These are phyloP conservation scores for Trametes sp. DNA, from an alignment of 1,284 basidiomycete genomes.

Conservation along the genomic window DNA sequence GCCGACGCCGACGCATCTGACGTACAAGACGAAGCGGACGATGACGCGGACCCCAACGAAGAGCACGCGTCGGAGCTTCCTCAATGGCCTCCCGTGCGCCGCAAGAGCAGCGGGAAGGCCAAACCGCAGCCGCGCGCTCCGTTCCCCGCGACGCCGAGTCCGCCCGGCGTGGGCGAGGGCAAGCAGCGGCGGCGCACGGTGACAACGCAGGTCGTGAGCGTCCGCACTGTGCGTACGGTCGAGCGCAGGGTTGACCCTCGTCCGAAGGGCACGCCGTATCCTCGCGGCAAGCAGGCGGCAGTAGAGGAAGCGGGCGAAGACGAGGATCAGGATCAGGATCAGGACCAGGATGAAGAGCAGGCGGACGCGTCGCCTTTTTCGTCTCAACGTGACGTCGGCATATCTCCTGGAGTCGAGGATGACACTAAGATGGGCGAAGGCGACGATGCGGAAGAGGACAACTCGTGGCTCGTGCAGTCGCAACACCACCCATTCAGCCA, in stretches of 20 bases:
- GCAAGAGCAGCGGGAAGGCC: slow-evolving; percentile 8
- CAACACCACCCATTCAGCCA: slow-evolving; percentile 36
- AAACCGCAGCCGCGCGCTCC: background rate
- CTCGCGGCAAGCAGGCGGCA: background rate
- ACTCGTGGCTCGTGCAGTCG: slow-evolving; percentile 3
- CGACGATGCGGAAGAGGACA: background rate
- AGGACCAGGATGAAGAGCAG: background rate
- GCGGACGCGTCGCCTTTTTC: background rate
- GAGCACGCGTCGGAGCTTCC: slow-evolving; percentile 7
- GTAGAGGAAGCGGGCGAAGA: slow-evolving; percentile 1
- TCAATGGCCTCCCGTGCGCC: slow-evolving; percentile 25
- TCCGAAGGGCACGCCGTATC: slow-evolving; percentile 9
- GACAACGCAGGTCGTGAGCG: slow-evolving; percentile 22
- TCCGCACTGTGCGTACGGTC: slow-evolving; percentile 21
- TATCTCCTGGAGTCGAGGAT: background rate
- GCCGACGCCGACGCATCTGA: background rate
- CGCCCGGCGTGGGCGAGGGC: slow-evolving; percentile 25
- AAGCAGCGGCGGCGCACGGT: slow-evolving; percentile 23
- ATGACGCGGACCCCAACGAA: slow-evolving; percentile 4
- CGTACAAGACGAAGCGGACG: background rate
- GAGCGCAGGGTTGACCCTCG: slow-evolving; percentile 11
- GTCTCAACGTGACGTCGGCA: background rate
- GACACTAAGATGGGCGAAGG: slow-evolving; percentile 1
- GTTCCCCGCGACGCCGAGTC: slow-evolving; percentile 11
- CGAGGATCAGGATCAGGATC: background rate